Base-by-base conservation (phyloP, 768 basidiomycete species). In the Amanita muscaria region DNA sequence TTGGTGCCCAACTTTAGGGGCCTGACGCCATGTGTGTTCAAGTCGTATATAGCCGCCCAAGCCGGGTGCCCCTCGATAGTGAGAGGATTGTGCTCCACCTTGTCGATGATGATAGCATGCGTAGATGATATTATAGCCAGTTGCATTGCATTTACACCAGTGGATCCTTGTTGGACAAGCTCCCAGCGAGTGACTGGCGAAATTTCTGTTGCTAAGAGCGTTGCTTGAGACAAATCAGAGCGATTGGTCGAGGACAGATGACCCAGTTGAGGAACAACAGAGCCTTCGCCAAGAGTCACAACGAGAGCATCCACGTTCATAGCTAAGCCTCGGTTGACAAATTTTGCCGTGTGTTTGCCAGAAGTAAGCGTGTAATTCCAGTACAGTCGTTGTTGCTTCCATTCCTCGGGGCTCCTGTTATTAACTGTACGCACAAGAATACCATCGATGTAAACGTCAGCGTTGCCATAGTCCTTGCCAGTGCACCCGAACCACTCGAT, bases 31-130 rank as follows among this genome's bases (percentile, higher is more conserved):
- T 84, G 74, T 9, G 79, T 79, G 22, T 73, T 55, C 34, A 90
- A 64, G 57, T 87, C 77, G 59, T 81, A 88, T 15, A 90, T 59
- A 6, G 80, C 80, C 0, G 70, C 83, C 87, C 88, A 90, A 10
- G 87, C 85, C 12, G 87, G 86, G 55, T 87, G 87, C 0, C 81
- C 80, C 49, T 74, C 61, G 56, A 88, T 67, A 1, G 76, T 74
- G 40, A 88, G 63, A 24, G 86, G 87, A 55, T 90, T 89, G 60
- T 88, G 85, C 57, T 88, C 86, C 19, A 88, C 86, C 61, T 89
- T 89, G 72, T 90, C 87, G 30, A 90, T 58, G 39, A 90, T 70
- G 50, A 88, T 60, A 12, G 77, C 85, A 52, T 85, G 83, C 7
- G 73, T 76, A 12, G 73, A 55, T 3, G 86, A 88, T 50, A 88